Conservation (phyloP, 2,329 filamentous ascomycete genomes). For the Aspergillus tanneri region DNA sequence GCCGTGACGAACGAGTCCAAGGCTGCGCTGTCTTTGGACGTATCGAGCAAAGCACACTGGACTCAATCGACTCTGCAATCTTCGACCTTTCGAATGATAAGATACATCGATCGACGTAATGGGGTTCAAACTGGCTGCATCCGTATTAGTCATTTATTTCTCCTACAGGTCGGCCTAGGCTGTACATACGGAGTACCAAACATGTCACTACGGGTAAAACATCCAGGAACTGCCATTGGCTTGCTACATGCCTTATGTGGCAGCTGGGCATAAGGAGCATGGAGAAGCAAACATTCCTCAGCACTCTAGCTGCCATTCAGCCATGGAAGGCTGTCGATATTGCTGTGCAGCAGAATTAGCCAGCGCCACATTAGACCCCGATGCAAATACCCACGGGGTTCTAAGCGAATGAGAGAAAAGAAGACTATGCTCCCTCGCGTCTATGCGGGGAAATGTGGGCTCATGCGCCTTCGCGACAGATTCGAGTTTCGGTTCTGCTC, state of each 20-base stretch:
- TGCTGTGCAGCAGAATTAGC: not conserved
- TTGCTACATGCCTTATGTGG: not conserved
- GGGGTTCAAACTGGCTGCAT: not conserved
- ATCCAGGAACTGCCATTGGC: not conserved
- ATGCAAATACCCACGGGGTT: slow-evolving; percentile 1
- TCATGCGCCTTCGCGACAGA: not conserved
- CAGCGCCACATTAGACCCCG: not conserved
- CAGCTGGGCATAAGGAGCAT: not conserved
- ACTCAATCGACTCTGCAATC: too few relatives aligned
- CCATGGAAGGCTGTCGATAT: not conserved
- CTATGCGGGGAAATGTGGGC: slow-evolving; percentile 20
- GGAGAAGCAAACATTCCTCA: not conserved
- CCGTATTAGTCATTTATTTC: not conserved
- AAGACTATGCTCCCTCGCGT: slow-evolving; percentile 8
- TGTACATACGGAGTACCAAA: not conserved
- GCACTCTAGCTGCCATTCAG: not conserved
- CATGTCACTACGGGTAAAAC: not conserved
- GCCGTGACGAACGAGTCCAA: not conserved
- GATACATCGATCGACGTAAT: not conserved
- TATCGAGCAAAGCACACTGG: not conserved
- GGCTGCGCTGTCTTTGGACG: not conserved
- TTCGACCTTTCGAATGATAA: too few relatives aligned
- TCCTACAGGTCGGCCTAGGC: not conserved
- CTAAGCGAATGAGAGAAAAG: not conserved
- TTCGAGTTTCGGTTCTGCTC: not conserved